Percentiles rank a stretch among this genome's conserved stretches.
Evolutionary conservation across 139 green algal species (phyloP).

Genomic region (Volvox reticuliferus): DNA sequence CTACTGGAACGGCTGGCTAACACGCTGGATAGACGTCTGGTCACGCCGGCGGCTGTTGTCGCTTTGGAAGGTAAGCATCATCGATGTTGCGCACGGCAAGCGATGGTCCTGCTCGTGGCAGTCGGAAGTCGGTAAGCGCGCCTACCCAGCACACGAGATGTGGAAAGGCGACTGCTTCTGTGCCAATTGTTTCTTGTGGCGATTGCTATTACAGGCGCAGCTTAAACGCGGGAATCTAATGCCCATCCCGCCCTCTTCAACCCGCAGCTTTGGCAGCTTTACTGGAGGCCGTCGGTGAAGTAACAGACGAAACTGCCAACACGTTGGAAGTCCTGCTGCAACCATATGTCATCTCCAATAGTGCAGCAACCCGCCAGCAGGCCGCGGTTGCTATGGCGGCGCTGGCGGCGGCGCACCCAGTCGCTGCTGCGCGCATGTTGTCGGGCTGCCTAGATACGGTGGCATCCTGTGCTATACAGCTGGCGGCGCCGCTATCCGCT

Average conservation of each 20-base stretch:
- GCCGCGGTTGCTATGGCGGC: constrained; percentile 76
- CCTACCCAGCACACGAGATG: too few relatives aligned
- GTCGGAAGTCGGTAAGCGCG: too few relatives aligned
- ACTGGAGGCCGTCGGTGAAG: constrained; percentile 85
- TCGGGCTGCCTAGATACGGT: constrained; percentile 42
- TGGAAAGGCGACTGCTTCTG: too few relatives aligned
- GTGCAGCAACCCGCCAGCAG: constrained; percentile 59
- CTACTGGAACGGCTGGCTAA: constrained; percentile 73
- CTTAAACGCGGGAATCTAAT: too few relatives aligned
- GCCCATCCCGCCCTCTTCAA: not conserved
- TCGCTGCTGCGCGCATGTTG: constrained; percentile 65
- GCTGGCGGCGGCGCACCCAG: constrained; percentile 72
- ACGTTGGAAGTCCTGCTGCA: constrained; percentile 68
- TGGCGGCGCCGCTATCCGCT: constrained; percentile 1
- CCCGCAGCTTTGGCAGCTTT: constrained; percentile 68
- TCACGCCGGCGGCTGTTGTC: constrained; percentile 68
- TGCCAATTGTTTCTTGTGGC: too few relatives aligned
- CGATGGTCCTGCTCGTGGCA: too few relatives aligned
- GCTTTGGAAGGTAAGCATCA: constrained; percentile 67
- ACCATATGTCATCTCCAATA: constrained; percentile 58
- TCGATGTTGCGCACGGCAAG: too few relatives aligned
- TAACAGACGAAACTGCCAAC: constrained; percentile 58
- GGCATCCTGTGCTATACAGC: constrained; percentile 7
- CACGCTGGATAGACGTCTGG: constrained; percentile 36
- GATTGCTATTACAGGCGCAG: too few relatives aligned